Base-by-base conservation (phyloP, 805 yeast species). In the Candida germanica region DNA sequence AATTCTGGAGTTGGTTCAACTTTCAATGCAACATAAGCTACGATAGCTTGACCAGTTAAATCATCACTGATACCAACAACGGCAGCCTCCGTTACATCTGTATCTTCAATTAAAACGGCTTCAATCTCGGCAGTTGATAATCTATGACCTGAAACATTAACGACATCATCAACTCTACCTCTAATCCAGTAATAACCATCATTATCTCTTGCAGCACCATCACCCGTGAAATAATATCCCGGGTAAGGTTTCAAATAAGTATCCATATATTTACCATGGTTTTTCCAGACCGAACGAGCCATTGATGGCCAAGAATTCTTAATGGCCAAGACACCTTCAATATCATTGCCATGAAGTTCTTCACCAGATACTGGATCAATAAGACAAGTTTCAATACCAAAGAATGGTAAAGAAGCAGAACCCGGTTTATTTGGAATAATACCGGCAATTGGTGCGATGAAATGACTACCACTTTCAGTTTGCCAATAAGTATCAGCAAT, bases 111-210 rank as follows among this genome's bases (percentile, higher is more conserved):
- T 43, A 85, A 66, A 5, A 91, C 88, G 31, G 89, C 85, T 64
- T 85, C 94, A 49, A 85, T 84, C 62, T 85, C 94, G 24, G 94
- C 87, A 31, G 94, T 85, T n/a, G 93, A 83, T 51, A 85, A 69
- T 58, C 94, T 72, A 66, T 85, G 94, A 39, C 94, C 94, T 23
- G 87, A 79, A 27, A 85, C 93, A 56, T 85, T 85, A 35, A 85
- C 94, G 42, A 85, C 94, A 58, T 85, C 94, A 59, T 85, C 94
- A 43, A 85, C 93, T 66, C 94, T 74, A 38, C 94, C 94, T 53
- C 83, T 61, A 47, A 85, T 83, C 89, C 93, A 85, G 65, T 78
- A 81, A 67, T 76, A 85, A 5, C 94, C 94, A 56, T 84, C 91
- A 48, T 75, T 69, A 57, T 85, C 94, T 56, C 89, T 75, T 13